Conservation (phyloP, 495 filamentous ascomycete species). For the Neurospora sp. region DNA sequence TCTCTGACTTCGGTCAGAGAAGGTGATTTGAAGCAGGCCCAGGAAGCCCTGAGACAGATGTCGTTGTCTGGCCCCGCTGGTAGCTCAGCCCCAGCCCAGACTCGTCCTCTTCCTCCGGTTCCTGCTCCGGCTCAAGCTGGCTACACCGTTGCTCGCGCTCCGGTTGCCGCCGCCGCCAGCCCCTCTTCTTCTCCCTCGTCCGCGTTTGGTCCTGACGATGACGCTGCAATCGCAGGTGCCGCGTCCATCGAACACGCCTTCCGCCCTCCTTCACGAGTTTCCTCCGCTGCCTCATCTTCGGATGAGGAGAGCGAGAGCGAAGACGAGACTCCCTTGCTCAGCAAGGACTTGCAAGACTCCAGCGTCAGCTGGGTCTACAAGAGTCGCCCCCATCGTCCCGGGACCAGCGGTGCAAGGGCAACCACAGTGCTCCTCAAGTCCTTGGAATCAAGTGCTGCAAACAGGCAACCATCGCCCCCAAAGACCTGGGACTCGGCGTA, state of each 20-base stretch:
- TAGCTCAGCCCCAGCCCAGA: neutral
- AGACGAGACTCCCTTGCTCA: neutral
- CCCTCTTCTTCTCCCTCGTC: neutral
- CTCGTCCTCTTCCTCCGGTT: neutral
- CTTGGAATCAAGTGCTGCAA: neutral
- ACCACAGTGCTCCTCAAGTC: neutral
- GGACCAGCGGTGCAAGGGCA: neutral
- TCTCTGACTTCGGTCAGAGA: neutral
- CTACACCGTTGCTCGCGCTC: neutral
- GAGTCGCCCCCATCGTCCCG: neutral
- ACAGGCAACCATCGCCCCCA: neutral
- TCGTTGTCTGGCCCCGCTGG: neutral
- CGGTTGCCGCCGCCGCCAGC: neutral
- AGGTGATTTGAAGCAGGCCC: neutral
- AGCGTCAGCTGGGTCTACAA: neutral
- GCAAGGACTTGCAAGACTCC: neutral
- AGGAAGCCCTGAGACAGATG: neutral
- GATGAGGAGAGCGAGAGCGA: neutral
- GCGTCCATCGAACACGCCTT: neutral
- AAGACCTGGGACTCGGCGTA: neutral
- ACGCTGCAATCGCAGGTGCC: neutral
- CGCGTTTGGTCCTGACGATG: neutral
- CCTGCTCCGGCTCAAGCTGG: neutral
- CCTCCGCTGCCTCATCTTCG: neutral
- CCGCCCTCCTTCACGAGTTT: neutral